Evolutionary conservation across 1,139 yeast genomes (phyloP).

Genomic region (Candida sp.): DNA sequence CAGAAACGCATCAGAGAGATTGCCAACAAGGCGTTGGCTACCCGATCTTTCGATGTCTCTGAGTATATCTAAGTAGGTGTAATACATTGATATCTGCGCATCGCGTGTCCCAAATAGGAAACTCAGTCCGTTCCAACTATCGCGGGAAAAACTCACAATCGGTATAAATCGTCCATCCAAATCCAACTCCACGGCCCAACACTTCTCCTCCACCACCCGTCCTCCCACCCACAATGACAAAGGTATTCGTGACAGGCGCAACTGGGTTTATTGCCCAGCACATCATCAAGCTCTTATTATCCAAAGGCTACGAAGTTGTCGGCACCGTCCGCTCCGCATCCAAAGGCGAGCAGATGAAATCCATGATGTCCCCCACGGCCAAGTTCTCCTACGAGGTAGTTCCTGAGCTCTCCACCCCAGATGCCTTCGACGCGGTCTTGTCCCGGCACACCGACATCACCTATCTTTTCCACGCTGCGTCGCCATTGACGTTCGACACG

Average conservation of each 20-base stretch:
- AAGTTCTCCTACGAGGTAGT: conserved; percentile 39
- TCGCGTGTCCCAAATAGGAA: background rate
- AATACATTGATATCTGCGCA: too few species aligned
- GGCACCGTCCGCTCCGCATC: conserved; percentile 64
- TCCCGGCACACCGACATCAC: conserved; percentile 29
- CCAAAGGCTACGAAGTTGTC: conserved; percentile 54
- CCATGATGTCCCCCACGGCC: conserved; percentile 12
- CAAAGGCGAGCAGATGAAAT: conserved; percentile 51
- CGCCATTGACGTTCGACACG: conserved; percentile 38
- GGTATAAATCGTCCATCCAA: background rate
- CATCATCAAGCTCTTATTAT: conserved; percentile 34
- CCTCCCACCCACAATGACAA: conserved; percentile 20
- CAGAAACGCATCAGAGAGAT: conserved; percentile 22
- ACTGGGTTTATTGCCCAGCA: conserved; percentile 65
- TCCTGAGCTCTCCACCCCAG: conserved; percentile 31
- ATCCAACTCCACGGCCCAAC: background rate
- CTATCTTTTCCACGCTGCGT: conserved; percentile 36
- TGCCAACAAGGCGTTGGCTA: conserved; percentile 18
- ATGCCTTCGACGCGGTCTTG: conserved; percentile 40
- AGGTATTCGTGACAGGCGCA: conserved; percentile 60
- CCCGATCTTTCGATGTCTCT: background rate
- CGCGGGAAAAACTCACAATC: background rate
- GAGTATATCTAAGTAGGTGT: background rate
- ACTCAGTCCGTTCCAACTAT: background rate
- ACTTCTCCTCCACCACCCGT: too few species aligned